A percentile compares a stretch with the other conserved stretches of the same genome.
Conservation (phyloP, 2,329 filamentous ascomycete genomes). For the Paramyrothecium sp. region DNA sequence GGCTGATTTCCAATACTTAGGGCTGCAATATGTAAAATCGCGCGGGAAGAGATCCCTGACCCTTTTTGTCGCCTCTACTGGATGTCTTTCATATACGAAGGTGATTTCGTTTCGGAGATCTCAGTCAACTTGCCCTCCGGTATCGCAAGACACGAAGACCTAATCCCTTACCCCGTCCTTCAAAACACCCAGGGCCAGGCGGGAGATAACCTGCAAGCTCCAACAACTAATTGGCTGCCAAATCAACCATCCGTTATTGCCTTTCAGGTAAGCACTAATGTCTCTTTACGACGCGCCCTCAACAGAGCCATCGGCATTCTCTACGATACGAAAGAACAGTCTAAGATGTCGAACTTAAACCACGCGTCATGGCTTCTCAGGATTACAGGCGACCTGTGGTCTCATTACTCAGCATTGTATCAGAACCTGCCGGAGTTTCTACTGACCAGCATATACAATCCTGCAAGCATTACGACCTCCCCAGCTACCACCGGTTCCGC, state of each 20-base stretch:
- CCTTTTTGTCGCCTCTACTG: conserved; percentile 19
- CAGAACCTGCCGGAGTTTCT: conserved; percentile 22
- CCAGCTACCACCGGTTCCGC: no score
- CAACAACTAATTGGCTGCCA: background rate
- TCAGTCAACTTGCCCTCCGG: conserved; percentile 21
- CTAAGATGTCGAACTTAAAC: conserved; percentile 12
- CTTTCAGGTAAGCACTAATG: conserved; percentile 28
- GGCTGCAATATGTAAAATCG: no score
- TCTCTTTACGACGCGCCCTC: conserved; percentile 23
- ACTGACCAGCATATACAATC: conserved; percentile 8
- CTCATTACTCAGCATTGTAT: conserved; percentile 22
- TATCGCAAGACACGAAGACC: conserved; percentile 20
- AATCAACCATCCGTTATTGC: conserved; percentile 11
- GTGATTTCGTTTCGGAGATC: conserved; percentile 22
- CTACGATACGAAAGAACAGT: conserved; percentile 24
- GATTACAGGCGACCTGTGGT: conserved; percentile 20
- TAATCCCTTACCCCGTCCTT: conserved; percentile 18
- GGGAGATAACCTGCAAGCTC: conserved; percentile 11
- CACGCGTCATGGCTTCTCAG: conserved; percentile 23
- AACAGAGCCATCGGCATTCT: conserved; percentile 26
- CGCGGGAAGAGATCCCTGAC: conserved; percentile 9
- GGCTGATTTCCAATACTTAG: no score
- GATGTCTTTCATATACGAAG: conserved; percentile 22
- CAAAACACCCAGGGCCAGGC: background rate
- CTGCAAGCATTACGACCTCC: conserved; percentile 8